Conservation (phyloP, 345 rosid species). For the Carallia brachiata region DNA sequence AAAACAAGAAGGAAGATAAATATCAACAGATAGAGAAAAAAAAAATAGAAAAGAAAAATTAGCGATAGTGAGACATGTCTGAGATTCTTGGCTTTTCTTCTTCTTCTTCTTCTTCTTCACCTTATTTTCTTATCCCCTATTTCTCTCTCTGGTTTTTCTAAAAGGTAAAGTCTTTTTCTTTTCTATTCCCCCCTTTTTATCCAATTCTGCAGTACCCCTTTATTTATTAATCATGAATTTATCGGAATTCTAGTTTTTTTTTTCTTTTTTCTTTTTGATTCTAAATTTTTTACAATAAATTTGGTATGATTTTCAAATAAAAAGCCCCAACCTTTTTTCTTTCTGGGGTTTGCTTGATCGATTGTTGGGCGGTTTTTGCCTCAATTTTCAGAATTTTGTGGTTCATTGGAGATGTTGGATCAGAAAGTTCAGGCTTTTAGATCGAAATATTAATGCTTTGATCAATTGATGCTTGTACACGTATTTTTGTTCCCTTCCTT, state of each 20-base stretch:
- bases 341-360: slow-evolving; percentile 21
- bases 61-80: slow-evolving; percentile 13
- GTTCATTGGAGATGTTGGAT: slow-evolving; percentile 23
- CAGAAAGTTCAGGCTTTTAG: slow-evolving; percentile 6
- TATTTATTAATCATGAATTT: not conserved
- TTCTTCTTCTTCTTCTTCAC: not conserved
- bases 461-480: slow-evolving; percentile 1
- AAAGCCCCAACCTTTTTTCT: not conserved
- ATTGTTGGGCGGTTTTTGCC: not conserved
- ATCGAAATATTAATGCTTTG: not conserved
- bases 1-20: too few relatives aligned
- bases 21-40: not conserved
- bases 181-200: not conserved
- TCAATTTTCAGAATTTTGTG: slow-evolving; percentile 1
- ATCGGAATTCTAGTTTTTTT: not conserved
- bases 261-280: not conserved
- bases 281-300: not conserved
- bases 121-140: slow-evolving; percentile 4
- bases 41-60: not conserved
- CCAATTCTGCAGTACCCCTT: not conserved
- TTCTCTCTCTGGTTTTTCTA: slow-evolving; percentile 15
- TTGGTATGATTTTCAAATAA: too few relatives aligned
- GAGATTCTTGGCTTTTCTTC: slow-evolving; percentile 10
- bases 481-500: too few relatives aligned
- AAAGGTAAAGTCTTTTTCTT: slow-evolving; percentile 23